Evolutionary conservation across 2,329 filamentous ascomycete genomes (phyloP).

Genomic region (Parafenestella ontariensis): DNA sequence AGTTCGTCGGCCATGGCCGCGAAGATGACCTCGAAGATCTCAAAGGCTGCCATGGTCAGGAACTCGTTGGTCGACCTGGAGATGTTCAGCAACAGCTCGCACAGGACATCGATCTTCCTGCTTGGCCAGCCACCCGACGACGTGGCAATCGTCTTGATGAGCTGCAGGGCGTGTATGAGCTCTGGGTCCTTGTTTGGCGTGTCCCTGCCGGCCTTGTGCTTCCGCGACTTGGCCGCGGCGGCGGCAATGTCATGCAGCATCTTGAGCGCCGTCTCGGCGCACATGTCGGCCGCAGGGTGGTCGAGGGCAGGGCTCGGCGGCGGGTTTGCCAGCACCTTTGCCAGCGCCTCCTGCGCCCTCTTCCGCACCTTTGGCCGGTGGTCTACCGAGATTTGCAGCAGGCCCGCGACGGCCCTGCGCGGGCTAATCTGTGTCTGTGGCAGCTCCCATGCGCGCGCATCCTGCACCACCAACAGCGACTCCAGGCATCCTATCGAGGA

Average conservation of each 20-base stretch:
- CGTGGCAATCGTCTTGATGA: conserved; percentile 86
- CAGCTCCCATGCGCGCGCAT: conserved; percentile 85
- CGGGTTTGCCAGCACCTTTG: conserved; percentile 80
- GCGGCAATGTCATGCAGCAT: conserved; percentile 79
- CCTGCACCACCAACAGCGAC: conserved; percentile 88
- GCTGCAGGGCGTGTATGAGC: conserved; percentile 88
- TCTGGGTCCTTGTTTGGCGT: conserved; percentile 75
- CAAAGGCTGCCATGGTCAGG: conserved; percentile 94
- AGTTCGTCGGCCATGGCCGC: conserved; percentile 87
- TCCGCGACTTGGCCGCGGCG: conserved; percentile 74
- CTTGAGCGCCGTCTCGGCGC: conserved; percentile 86
- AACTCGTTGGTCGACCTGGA: conserved; percentile 92
- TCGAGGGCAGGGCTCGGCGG: conserved; percentile 92
- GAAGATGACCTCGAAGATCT: conserved; percentile 97
- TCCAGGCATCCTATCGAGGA: conserved; percentile 93
- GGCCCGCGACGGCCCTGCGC: conserved; percentile 82
- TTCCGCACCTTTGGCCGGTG: conserved; percentile 92
- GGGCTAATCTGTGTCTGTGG: conserved; percentile 84
- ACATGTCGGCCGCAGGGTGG: conserved; percentile 95
- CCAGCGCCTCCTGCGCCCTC: conserved; percentile 87
- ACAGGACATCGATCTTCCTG: conserved; percentile 91
- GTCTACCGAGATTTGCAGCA: conserved; percentile 85
- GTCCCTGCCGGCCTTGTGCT: conserved; percentile 59
- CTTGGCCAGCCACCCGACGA: conserved; percentile 95
- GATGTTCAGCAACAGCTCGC: conserved; percentile 86